These are phyloP conservation scores for Lactarius hatsudake DNA, from an alignment of 768 basidiomycete species.

Conservation along the genomic window DNA sequence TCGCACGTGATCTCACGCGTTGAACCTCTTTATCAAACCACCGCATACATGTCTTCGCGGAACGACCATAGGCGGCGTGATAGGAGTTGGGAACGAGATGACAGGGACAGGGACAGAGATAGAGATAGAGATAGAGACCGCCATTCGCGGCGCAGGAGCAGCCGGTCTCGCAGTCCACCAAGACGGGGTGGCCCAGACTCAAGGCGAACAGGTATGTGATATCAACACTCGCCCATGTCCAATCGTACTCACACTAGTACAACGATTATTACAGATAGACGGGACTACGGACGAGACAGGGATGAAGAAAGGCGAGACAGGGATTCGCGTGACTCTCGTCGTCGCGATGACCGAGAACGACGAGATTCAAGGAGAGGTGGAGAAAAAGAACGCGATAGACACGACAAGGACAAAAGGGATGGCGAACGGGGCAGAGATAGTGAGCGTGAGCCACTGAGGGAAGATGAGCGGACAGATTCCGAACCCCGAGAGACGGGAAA, in stretches of 20 bases:
- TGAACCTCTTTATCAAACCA: not conserved
- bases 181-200: slow-evolving; percentile 22
- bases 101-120: slow-evolving; percentile 27
- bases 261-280: slow-evolving; percentile 13
- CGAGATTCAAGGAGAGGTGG: slow-evolving; percentile 24
- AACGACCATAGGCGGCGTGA: slow-evolving; percentile 35
- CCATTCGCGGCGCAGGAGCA: slow-evolving; percentile 25
- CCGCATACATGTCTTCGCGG: slow-evolving; percentile 35
- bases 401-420: slow-evolving; percentile 34
- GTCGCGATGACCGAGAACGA: slow-evolving; percentile 29
- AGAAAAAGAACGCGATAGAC: slow-evolving; percentile 28
- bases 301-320: slow-evolving; percentile 27
- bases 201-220: slow-evolving; percentile 23
- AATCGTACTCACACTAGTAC: not conserved
- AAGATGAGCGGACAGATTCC: slow-evolving; percentile 34
- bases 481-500: slow-evolving; percentile 26
- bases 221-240: not conserved
- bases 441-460: slow-evolving; percentile 41
- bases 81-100: slow-evolving; percentile 32
- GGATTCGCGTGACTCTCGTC: slow-evolving; percentile 21
- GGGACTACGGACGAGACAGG: slow-evolving; percentile 23
- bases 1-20: slow-evolving; percentile 20
- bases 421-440: slow-evolving; percentile 42
- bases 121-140: slow-evolving; percentile 27
- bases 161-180: slow-evolving; percentile 30